Evolutionary conservation across 345 rosid species (phyloP).

Genomic region (Populus davidiana): DNA sequence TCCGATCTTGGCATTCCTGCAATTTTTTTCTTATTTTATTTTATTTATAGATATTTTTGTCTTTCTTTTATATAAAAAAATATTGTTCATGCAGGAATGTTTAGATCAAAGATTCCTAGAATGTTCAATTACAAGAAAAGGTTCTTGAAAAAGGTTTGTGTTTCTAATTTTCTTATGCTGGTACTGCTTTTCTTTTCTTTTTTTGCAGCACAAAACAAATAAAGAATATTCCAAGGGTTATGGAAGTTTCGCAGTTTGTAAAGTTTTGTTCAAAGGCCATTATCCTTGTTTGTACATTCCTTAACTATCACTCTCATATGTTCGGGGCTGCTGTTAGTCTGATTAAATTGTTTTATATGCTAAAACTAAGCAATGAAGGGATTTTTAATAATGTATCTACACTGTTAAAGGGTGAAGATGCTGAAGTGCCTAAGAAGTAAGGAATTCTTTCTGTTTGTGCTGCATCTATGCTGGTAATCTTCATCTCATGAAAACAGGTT

Average conservation of each 20-base stretch:
- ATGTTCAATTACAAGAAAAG: constrained; percentile 60
- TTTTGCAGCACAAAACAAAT: constrained; percentile 30
- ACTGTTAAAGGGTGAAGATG: constrained; percentile 50
- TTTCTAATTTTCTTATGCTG: not conserved
- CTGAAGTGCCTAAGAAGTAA: constrained; percentile 59
- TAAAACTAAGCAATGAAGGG: constrained; percentile 28
- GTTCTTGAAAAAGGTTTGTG: constrained; percentile 43
- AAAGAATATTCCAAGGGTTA: constrained; percentile 34
- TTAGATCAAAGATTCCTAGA: constrained; percentile 38
- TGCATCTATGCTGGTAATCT: constrained; percentile 91
- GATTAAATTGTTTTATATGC: not conserved
- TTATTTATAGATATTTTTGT: not conserved
- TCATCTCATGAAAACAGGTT: constrained; percentile 8
- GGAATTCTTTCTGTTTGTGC: constrained; percentile 82
- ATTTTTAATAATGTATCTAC: constrained; percentile 53
- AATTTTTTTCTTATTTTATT: not conserved
- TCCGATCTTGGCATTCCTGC: constrained; percentile 66
- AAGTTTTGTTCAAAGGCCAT: constrained; percentile 61
- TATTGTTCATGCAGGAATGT: constrained; percentile 51
- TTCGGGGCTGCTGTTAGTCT: not conserved
- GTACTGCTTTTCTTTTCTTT: constrained; percentile 1
- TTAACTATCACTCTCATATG: constrained; percentile 31
- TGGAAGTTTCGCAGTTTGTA: constrained; percentile 42
- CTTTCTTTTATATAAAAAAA: not conserved
- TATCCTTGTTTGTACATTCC: constrained; percentile 96